A percentile compares a stretch with the other conserved stretches of the same genome.
Conservation (phyloP, 441 rosid species). For the Aleurites moluccanus region DNA sequence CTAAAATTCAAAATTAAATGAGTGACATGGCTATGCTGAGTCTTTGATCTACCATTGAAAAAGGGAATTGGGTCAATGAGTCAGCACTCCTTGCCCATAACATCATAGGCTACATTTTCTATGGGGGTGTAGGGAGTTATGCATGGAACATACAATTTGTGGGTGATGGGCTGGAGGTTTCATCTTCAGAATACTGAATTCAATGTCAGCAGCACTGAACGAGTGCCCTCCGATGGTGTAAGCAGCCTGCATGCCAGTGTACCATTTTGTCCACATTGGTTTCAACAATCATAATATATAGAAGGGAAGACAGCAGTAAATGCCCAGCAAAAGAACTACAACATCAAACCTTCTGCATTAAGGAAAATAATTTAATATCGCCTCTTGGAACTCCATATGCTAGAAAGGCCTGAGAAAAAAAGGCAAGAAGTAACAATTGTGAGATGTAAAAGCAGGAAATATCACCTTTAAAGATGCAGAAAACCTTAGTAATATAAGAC, state of each 20-base stretch:
- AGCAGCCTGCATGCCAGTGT: slow-evolving; percentile 50
- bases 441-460: slow-evolving; percentile 9
- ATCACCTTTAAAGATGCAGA: not conserved
- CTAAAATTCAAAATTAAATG: not conserved
- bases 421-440: slow-evolving; percentile 8
- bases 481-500: slow-evolving; percentile 9
- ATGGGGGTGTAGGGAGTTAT: not conserved
- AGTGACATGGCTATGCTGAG: not conserved
- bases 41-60: slow-evolving; percentile 11
- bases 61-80: slow-evolving; percentile 4
- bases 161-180: slow-evolving; percentile 62
- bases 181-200: slow-evolving; percentile 59
- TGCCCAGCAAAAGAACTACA: not conserved
- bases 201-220: slow-evolving; percentile 62
- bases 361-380: slow-evolving; percentile 54
- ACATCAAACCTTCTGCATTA: slow-evolving; percentile 64
- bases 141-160: slow-evolving; percentile 52
- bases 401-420: slow-evolving; percentile 56
- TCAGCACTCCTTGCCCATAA: slow-evolving; percentile 2
- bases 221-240: slow-evolving; percentile 66
- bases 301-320: not conserved
- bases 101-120: not conserved
- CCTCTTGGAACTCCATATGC: slow-evolving; percentile 71
- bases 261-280: slow-evolving; percentile 19
- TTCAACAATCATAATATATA: slow-evolving; percentile 1